A percentile compares a stretch with the other conserved stretches of the same genome.
These are phyloP conservation scores for Penicillium sp. DNA, from an alignment of 2,329 filamentous ascomycete species.

Conservation along the genomic window DNA sequence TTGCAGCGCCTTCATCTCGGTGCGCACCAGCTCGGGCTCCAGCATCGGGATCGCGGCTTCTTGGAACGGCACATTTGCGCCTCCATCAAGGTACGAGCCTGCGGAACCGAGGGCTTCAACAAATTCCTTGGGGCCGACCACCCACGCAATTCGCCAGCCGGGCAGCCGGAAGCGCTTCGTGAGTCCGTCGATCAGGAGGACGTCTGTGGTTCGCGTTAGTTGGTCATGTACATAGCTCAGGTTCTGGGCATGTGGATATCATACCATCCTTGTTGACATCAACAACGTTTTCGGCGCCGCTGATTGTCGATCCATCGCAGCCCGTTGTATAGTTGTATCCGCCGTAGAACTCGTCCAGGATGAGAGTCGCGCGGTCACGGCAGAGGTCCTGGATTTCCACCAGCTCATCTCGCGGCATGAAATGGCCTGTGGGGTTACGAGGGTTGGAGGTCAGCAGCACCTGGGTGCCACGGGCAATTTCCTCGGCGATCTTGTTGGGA, in stretches of 20 bases:
- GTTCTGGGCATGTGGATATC: conserved; percentile 2
- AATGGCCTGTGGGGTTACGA: conserved; percentile 87
- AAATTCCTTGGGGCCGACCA: conserved; percentile 93
- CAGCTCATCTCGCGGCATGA: conserved; percentile 80
- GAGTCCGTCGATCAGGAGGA: conserved; percentile 90
- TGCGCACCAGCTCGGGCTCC: conserved; percentile 74
- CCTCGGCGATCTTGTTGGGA: conserved; percentile 86
- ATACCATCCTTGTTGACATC: conserved; percentile 75
- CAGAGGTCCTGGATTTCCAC: conserved; percentile 91
- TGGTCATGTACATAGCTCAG: neutral
- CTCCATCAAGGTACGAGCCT: conserved; percentile 90
- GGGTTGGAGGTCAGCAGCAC: conserved; percentile 95
- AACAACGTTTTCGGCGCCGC: conserved; percentile 81
- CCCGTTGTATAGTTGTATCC: conserved; percentile 94
- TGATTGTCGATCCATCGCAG: conserved; percentile 88
- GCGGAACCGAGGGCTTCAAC: conserved; percentile 90
- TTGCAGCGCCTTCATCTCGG: conserved; percentile 88
- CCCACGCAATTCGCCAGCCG: conserved; percentile 96
- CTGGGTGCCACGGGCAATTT: conserved; percentile 79
- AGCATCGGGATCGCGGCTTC: conserved; percentile 91
- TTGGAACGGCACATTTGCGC: conserved; percentile 92
- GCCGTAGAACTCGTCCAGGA: conserved; percentile 95
- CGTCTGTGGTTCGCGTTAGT: conserved; percentile 52
- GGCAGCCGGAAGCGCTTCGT: conserved; percentile 96
- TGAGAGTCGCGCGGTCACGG: conserved; percentile 82